phyloP scores from a whole-genome alignment of 257 asterid species.

The Nicotiana noctiflora region DNA sequence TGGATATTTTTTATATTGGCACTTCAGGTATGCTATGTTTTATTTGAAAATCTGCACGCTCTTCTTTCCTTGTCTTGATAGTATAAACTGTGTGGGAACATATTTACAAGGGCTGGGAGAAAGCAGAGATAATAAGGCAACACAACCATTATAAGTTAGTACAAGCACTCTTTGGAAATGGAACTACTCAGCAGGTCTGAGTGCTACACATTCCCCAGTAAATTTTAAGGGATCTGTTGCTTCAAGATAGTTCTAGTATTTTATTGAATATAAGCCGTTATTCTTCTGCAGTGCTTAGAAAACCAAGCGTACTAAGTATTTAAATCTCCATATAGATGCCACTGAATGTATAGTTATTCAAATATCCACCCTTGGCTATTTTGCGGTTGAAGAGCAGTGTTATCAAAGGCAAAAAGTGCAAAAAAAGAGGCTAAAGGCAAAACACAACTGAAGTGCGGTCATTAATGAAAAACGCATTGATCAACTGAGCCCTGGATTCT shows the following conservation, averaged over 20 bases:
- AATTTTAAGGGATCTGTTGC: background rate
- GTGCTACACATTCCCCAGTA: background rate
- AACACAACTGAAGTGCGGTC: background rate
- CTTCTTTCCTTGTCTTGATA: background rate
- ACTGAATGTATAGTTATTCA: background rate
- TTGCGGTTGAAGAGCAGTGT: background rate
- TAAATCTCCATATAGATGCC: background rate
- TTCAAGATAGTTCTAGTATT: background rate
- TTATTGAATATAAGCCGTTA: background rate
- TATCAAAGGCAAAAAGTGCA: too few species aligned
- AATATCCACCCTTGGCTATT: background rate
- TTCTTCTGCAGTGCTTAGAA: background rate
- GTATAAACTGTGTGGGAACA: background rate
- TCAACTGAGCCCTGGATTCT: background rate
- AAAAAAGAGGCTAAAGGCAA: background rate
- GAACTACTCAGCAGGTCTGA: background rate
- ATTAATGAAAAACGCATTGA: background rate
- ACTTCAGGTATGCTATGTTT: slow-evolving; percentile 59
- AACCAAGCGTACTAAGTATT: background rate
- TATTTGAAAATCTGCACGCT: background rate
- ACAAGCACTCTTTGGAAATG: background rate
- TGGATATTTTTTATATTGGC: slow-evolving; percentile 89
- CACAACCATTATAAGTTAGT: background rate
- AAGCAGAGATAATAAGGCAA: background rate
- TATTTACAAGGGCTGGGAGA: background rate